Base-by-base conservation (phyloP, 163 green algal genomes). In the Chlorella variabilis region DNA sequence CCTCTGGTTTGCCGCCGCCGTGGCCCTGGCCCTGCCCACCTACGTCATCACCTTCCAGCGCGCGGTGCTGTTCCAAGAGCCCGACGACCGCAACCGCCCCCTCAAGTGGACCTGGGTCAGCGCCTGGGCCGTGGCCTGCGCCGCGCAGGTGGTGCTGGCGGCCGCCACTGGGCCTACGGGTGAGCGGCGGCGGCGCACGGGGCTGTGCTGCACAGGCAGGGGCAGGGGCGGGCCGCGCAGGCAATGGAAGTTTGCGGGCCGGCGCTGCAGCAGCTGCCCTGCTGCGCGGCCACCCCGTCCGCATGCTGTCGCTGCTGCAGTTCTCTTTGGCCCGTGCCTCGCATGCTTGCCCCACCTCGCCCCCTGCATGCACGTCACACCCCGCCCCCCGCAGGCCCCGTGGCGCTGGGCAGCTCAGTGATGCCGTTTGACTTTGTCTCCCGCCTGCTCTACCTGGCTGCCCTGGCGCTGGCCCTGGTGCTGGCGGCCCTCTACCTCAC, bases 31-130 rank as follows among this genome's bases (percentile, higher is more conserved):
- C 20, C 4, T 82, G 31, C 75, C 75, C 31, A 31, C 74, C 31
- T 82, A 59, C 33, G 38, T 74, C 36, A 73, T 82, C 48, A 75
- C 75, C 34, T 82, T 82, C 75, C 61, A 82, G 33, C 38, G 39
- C 31, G 31, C 75, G n/a, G 4, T 82, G 6, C 33, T 82, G 13
- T 82, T 82, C 75, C 71, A 82, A 23, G 75, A 82, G 23, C 58
- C 75, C 8, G 75, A 82, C 65, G 75, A 82, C 34, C 75, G 75
- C 58, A 62, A 74, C 49, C 75, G 75, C 33, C 48, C 21, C 2
- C 49, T 82, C 54, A 82, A 82, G 65, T 82, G 75, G 75, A 59
- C 25, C 29, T 82, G 75, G 75, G 75, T 82, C 29, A 25, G 56
- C 6, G 36, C 29, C 59, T 59, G 31, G 18, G 75, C 75, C 0